Evolutionary conservation across 441 rosid species (phyloP), one percentile per base, ranked within the genome.

Genomic region (Arabidopsis hybrid): DNA sequence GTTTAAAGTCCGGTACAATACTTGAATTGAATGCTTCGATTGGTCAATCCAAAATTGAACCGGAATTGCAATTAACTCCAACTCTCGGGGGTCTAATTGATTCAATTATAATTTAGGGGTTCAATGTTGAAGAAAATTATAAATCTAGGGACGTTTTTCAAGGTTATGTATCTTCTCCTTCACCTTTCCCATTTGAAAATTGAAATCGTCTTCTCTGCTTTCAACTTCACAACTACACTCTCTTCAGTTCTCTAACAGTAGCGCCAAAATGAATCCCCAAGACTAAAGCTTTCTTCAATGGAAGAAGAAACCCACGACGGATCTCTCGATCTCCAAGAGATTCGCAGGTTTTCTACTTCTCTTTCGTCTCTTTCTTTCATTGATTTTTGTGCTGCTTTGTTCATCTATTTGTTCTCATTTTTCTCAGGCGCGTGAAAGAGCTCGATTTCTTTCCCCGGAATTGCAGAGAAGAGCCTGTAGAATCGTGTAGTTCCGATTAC

Each of bases 371-470:
- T 60, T 21, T 42, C 2, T 8, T 29, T 45, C 52, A 7, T 61
- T 3, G 1, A 42, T 16, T 36, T 34, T 31, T 38, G 32, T 12
- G 29, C 5, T 32, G 14, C 8, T 13, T 49, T 60, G 10, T 69
- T 11, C 59, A 29, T 57, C 12, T 71, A 39, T 29, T 52, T 38
- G 35, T 32, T 21, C 18, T 5, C 4, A 31, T 31, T 34, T 6
- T 17, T 66, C 4, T 36, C 83, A 90, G 99, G 56, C 91, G 84
- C 76, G 67, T 88, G 55, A 77, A 62, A 45, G 93, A 90, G 78
- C 87, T 91, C 77, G 84, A 80, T 76, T 78, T 67, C 65, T 66
- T 77, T 53, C 76, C 78, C 60, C 14, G 72, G 29, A 78, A 61
- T 50, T 34, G 65, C 68, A 39, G 8, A 26, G 70, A 55, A 5